Evolutionary conservation across 768 basidiomycete species (phyloP), one percentile per base, ranked within the genome.

Genomic region (Calocera cornea): DNA sequence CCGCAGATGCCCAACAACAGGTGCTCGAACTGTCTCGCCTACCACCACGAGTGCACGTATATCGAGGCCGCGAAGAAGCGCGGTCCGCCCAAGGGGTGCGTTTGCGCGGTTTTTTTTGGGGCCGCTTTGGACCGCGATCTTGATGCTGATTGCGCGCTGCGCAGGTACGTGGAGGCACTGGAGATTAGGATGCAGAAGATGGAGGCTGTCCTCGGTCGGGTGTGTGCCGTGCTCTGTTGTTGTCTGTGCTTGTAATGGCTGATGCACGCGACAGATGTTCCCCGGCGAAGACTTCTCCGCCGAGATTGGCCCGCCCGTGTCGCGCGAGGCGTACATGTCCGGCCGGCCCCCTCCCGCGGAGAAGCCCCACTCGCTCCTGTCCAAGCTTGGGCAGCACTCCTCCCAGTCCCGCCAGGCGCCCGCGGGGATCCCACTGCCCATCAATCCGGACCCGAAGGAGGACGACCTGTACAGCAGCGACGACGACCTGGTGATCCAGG

Each of bases 1-100:
- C 54, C 54, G 24, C 34, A 80, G 70, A 84, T 83, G 83, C 80
- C 82, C 19, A 81, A 81, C 36, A 85, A 85, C 73, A 76, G 79
- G 49, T 89, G 87, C 71, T 83, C 83, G 2, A 87, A 86, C 72
- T 88, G 87, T 72, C 77, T 81, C 27, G 80, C 84, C 27, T 84
- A 80, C 69, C 79, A 81, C 64, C 76, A 80, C 41, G 83, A 86
- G 22, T 89, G 88, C 74, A 87, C 84, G 1, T 87, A 88, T 72
- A 80, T 83, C 66, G 86, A 87, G 75, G 82, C 85, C 22, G 83
- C 85, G 12, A 88, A 87, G 22, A 60, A 60, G 19, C 54, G 54
- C 31, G 54, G 54, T 27, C 54, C 54, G 31, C 54, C 54, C 11
- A 60, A 60, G 22, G 54, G 82, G 86, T 86, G 68, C 47, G 79